Percentiles rank a stretch among this genome's conserved stretches.
These are phyloP conservation scores for Entomortierella beljakovae DNA, from an alignment of 192 early-diverging fungal genomes.

Conservation along the genomic window DNA sequence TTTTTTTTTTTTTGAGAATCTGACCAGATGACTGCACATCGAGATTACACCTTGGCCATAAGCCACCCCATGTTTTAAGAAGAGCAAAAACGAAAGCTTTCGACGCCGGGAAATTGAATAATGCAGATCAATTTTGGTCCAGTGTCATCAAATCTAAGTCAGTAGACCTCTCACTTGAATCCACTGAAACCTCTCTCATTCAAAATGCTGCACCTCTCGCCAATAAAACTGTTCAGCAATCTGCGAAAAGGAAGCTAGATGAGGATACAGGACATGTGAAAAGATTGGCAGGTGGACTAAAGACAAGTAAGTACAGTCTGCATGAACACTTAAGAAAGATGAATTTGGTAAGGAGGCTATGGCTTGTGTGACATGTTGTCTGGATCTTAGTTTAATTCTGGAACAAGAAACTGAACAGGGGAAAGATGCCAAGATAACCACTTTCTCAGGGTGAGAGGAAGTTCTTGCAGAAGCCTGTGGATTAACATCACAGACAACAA, in stretches of 20 bases:
- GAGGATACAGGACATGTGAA: no score
- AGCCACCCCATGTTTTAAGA: not conserved
- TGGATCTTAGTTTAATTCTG: no score
- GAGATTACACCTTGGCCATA: not conserved
- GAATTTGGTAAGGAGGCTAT: no score
- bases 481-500: no score
- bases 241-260: not conserved
- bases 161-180: not conserved
- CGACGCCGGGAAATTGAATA: not conserved
- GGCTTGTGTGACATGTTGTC: no score
- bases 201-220: not conserved
- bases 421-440: no score
- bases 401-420: no score
- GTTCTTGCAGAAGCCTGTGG: no score
- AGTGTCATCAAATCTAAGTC: not conserved
- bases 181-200: not conserved
- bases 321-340: no score
- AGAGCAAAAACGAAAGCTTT: not conserved
- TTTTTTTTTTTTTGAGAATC: not conserved
- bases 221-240: not conserved
- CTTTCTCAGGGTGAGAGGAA: no score
- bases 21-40: not conserved
- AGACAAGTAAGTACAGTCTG: no score
- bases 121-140: not conserved
- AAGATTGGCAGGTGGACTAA: no score